phyloP scores from a whole-genome alignment of 352 stramenopile species.

The Globisporangium mamillatum region DNA sequence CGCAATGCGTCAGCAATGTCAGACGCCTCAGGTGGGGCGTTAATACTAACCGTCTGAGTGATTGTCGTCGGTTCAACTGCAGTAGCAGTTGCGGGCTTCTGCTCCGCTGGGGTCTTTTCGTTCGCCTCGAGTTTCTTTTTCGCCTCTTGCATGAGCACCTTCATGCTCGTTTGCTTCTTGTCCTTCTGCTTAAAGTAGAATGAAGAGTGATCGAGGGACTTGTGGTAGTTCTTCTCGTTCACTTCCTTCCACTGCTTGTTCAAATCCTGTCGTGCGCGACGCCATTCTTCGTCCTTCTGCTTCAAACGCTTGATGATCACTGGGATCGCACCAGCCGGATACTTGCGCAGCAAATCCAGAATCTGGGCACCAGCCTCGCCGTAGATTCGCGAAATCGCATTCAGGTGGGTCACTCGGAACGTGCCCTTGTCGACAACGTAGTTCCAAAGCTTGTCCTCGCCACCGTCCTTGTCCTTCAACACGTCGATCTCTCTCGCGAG shows the following conservation, averaged over 20 bases:
- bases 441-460: slow-evolving; percentile 77
- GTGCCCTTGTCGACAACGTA: slow-evolving; percentile 94
- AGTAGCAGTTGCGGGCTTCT: background rate
- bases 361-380: slow-evolving; percentile 91
- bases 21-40: slow-evolving; percentile 43
- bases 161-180: slow-evolving; percentile 96
- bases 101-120: slow-evolving; percentile 37
- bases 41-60: slow-evolving; percentile 19
- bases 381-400: slow-evolving; percentile 98
- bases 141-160: slow-evolving; percentile 89
- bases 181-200: slow-evolving; percentile 99
- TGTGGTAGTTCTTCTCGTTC: slow-evolving; percentile 98
- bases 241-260: slow-evolving; percentile 98
- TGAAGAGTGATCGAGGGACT: slow-evolving; percentile 97
- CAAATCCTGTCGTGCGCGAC: slow-evolving; percentile 87
- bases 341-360: slow-evolving; percentile 94
- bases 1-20: slow-evolving; percentile 64
- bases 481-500: slow-evolving; percentile 94
- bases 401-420: slow-evolving; percentile 96
- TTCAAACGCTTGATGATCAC: slow-evolving; percentile 98
- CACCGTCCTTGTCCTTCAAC: slow-evolving; percentile 61
- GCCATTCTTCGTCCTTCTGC: slow-evolving; percentile 99
- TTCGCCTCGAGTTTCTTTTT: slow-evolving; percentile 80
- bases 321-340: slow-evolving; percentile 96
- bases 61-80: background rate